Conservation (phyloP, 176 grass and related monocot genomes). For the Alloteropsis semialata region DNA sequence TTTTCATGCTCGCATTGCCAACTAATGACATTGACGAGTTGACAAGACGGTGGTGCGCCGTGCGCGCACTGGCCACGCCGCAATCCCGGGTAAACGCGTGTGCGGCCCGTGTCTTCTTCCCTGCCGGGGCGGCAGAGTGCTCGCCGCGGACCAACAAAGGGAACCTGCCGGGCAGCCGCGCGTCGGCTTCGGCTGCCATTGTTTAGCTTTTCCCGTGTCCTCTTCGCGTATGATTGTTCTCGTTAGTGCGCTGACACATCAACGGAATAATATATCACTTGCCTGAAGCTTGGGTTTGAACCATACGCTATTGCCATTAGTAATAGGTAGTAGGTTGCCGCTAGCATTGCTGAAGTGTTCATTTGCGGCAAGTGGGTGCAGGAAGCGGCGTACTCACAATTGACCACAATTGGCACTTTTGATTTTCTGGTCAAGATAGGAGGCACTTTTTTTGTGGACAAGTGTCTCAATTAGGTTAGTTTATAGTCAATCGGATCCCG, state of each 20-base stretch:
- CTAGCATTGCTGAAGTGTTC: background rate
- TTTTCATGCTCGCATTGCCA: background rate
- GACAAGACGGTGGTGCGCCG: no score
- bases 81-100: background rate
- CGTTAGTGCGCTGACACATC: background rate
- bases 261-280: background rate
- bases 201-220: background rate
- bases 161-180: background rate
- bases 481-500: no score
- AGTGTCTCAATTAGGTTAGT: no score
- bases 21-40: background rate
- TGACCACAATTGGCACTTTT: background rate
- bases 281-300: background rate
- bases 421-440: background rate
- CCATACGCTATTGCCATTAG: background rate
- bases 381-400: background rate
- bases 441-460: background rate
- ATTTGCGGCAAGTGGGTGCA: background rate
- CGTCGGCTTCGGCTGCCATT: background rate
- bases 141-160: background rate
- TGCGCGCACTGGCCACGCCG: background rate
- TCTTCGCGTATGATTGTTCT: background rate
- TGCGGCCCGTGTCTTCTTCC: background rate
- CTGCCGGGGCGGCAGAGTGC: background rate
- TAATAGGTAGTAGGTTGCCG: no score